phyloP scores from a whole-genome alignment of 1,139 yeast species.

The Yamadazyma taylorii region DNA sequence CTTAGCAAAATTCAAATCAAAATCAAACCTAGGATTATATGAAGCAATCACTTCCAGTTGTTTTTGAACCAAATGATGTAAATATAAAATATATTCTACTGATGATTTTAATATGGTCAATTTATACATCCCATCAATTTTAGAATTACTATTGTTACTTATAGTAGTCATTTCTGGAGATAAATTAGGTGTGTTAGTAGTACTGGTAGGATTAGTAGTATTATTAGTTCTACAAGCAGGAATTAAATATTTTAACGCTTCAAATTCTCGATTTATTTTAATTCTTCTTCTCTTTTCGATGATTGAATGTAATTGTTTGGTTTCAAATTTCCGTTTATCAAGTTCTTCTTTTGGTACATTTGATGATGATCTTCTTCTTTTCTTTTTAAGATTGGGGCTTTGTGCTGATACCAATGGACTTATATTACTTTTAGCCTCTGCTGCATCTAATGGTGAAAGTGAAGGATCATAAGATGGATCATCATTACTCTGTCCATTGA shows the following conservation, averaged over 20 bases:
- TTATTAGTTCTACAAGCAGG: slow-evolving; percentile 60
- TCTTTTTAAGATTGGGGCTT: slow-evolving; percentile 27
- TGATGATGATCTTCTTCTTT: slow-evolving; percentile 48
- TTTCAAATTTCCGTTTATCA: slow-evolving; percentile 57
- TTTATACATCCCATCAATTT: slow-evolving; percentile 73
- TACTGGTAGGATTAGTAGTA: slow-evolving; percentile 12
- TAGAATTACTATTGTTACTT: slow-evolving; percentile 19
- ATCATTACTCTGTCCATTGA: slow-evolving; percentile 3
- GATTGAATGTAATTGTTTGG: slow-evolving; percentile 66
- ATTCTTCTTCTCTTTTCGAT: slow-evolving; percentile 79
- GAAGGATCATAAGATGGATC: slow-evolving; percentile 6
- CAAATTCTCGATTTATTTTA: slow-evolving; percentile 80
- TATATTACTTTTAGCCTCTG: slow-evolving; percentile 1
- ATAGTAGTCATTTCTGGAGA: slow-evolving; percentile 11
- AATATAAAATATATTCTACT: slow-evolving; percentile 73
- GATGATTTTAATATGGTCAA: slow-evolving; percentile 77
- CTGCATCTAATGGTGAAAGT: background rate
- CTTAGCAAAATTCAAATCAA: slow-evolving; percentile 48
- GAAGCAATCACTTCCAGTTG: slow-evolving; percentile 39
- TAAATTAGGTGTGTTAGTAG: slow-evolving; percentile 8
- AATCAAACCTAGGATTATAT: slow-evolving; percentile 25
- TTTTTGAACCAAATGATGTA: slow-evolving; percentile 57
- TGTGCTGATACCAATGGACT: slow-evolving; percentile 12
- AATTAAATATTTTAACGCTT: slow-evolving; percentile 71
- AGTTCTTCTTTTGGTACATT: slow-evolving; percentile 52